Conservation (phyloP, 1,139 yeast genomes). For the Starmera stellimalicola region DNA sequence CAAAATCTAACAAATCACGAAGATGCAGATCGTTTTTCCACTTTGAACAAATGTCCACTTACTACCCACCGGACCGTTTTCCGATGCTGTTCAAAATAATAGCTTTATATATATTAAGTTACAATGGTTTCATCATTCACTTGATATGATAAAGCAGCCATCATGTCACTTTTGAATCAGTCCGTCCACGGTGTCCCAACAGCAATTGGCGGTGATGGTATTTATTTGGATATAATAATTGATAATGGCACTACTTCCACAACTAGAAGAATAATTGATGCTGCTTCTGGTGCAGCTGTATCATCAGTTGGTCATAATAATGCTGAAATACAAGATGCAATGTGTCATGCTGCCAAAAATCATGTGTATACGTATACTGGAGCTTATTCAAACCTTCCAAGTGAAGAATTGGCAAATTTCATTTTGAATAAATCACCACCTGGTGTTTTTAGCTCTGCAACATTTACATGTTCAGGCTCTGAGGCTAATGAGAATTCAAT, state of each 20-base stretch:
- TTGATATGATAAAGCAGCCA: not conserved
- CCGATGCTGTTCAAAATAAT: no score
- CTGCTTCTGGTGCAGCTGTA: slow-evolving; percentile 56
- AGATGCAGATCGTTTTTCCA: no score
- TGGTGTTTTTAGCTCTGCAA: slow-evolving; percentile 43
- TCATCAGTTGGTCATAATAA: slow-evolving; percentile 54
- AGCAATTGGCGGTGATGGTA: slow-evolving; percentile 38
- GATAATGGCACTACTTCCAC: slow-evolving; percentile 24
- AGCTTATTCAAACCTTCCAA: slow-evolving; percentile 31
- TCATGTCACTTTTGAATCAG: not conserved
- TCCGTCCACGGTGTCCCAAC: slow-evolving; percentile 8
- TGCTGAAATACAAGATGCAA: slow-evolving; percentile 35
- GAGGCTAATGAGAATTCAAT: slow-evolving; percentile 53
- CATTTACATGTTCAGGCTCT: slow-evolving; percentile 53
- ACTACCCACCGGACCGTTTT: no score
- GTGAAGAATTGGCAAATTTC: slow-evolving; percentile 44
- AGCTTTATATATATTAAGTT: no score
- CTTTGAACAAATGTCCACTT: no score
- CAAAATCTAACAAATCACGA: no score
- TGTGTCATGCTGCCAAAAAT: slow-evolving; percentile 38
- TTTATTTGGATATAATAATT: slow-evolving; percentile 37
- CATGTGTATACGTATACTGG: slow-evolving; percentile 38
- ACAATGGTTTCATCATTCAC: no score
- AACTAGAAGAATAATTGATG: slow-evolving; percentile 31
- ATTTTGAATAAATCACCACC: slow-evolving; percentile 45